phyloP scores from a whole-genome alignment of 352 stramenopile species.

The Globisporangium canariense region DNA sequence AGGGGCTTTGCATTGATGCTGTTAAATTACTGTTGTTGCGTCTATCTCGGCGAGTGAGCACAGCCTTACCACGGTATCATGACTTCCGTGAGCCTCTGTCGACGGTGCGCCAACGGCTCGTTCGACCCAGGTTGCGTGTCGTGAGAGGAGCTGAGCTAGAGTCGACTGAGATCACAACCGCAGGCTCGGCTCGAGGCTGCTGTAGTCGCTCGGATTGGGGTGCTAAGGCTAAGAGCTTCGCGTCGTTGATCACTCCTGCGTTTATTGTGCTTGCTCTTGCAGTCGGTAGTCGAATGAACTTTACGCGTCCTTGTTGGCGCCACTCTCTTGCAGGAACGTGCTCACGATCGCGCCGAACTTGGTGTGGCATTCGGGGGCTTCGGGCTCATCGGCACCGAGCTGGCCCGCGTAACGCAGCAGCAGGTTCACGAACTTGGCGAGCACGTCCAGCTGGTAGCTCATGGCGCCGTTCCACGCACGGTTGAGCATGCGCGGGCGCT shows the following conservation, averaged over 20 bases:
- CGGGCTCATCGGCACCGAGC: neutral
- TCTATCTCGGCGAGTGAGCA: too few species aligned
- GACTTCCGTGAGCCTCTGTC: too few species aligned
- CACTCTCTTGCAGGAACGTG: neutral
- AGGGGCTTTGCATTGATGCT: neutral
- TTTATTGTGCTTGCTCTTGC: too few species aligned
- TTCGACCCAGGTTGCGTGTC: too few species aligned
- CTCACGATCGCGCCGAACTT: constrained; percentile 7
- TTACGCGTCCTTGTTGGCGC: constrained; percentile 3
- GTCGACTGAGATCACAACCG: too few species aligned
- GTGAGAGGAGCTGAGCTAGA: too few species aligned
- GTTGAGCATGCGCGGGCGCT: constrained; percentile 11
- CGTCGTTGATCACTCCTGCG: too few species aligned
- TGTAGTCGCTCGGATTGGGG: too few species aligned
- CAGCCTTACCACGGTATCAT: too few species aligned
- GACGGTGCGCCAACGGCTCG: too few species aligned
- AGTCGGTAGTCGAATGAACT: neutral
- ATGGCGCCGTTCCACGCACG: constrained; percentile 14
- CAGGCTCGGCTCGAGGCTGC: too few species aligned
- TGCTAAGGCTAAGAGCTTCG: too few species aligned
- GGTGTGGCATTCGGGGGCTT: neutral
- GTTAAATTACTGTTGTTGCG: neutral
- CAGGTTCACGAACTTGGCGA: constrained; percentile 15
- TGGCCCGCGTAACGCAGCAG: constrained; percentile 15
- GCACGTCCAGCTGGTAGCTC: constrained; percentile 15